These are phyloP conservation scores for Verbena officinalis DNA, from an alignment of 257 asterid species.

Conservation along the genomic window DNA sequence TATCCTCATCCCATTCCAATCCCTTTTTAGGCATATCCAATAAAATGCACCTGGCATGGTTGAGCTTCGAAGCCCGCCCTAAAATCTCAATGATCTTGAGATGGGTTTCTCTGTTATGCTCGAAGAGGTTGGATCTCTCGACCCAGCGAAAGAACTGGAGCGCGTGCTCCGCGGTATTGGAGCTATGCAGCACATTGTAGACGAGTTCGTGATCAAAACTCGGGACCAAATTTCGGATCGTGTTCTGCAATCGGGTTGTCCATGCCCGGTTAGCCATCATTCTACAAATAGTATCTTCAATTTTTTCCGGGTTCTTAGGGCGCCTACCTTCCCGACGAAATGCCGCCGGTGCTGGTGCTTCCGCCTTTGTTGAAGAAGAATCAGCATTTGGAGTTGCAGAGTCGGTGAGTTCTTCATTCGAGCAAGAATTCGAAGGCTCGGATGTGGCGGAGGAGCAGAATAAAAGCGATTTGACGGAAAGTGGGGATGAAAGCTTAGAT, in stretches of 20 bases:
- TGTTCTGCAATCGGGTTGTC: conserved; percentile 91
- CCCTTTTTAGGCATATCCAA: conserved; percentile 87
- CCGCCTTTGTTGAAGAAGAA: conserved; percentile 19
- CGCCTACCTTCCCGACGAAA: conserved; percentile 44
- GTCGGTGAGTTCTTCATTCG: conserved; percentile 29
- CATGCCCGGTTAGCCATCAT: conserved; percentile 92
- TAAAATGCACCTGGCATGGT: conserved; percentile 86
- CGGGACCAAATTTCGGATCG: conserved; percentile 74
- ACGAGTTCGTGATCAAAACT: conserved; percentile 72
- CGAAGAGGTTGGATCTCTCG: conserved; percentile 67
- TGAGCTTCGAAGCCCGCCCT: conserved; percentile 74
- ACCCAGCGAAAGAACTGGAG: conserved; percentile 98
- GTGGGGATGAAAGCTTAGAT: conserved; percentile 41
- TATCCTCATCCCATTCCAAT: conserved; percentile 89
- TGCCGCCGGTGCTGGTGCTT: conserved; percentile 7
- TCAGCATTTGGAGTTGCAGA: conserved; percentile 26
- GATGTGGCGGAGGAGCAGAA: conserved; percentile 46
- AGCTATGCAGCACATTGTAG: conserved; percentile 71
- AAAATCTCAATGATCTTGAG: conserved; percentile 74
- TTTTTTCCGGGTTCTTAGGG: conserved; percentile 49
- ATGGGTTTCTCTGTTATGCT: conserved; percentile 69
- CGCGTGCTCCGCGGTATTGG: conserved; percentile 80
- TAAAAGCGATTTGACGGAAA: conserved; percentile 42
- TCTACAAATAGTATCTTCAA: conserved; percentile 68
- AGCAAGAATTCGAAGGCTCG: conserved; percentile 21